Base-by-base conservation (phyloP, 768 basidiomycete genomes). In the Podaxis mareebaensis region DNA sequence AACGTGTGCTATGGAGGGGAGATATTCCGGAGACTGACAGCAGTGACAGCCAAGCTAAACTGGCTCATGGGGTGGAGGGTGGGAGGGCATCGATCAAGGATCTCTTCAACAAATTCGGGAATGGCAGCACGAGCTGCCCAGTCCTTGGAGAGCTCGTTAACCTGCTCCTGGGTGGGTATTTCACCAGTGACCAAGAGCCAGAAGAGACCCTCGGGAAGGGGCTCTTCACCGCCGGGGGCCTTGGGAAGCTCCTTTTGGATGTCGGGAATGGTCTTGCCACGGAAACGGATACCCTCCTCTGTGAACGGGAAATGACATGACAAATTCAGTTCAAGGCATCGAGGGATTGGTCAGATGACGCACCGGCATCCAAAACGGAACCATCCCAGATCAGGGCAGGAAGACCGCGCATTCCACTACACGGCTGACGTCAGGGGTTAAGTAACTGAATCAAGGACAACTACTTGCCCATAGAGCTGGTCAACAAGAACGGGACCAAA, bases 61-160 rank as follows among this genome's bases (percentile, higher is more conserved):
- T 99, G 96, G 77, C 92, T 95, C 96, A 99, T 99, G 67, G 96
- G 96, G 76, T 99, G 96, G 51, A 99, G 85, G 15, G 95, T 96
- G 56, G 91, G 89, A 20, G 92, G 92, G 78, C 92, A 94, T 75
- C 95, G 79, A 81, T 99, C 96, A 57, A 99, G 85, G 69, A 97
- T 85, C 72, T 97, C 95, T 77, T 98, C 95, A n/a, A 99, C 91
- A 69, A 96, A 96, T 65, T 91, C 89, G 51, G 96, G 95, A 66
- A 99, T 87, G 52, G 89, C 85, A 44, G 94, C 88, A 67, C 96
- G 91, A 48, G 93, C 92, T 58, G 96, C 96, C 94, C 96, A 97
- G 73, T 99, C 96, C 69, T 86, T 87, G 66, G 92, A 94, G 64
- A 99, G 85, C 54, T 87, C 87, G 58, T 83, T 74, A 69, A 95